These are phyloP conservation scores for Aspergillus eucalypticola DNA, from an alignment of 2,329 filamentous ascomycete species.

Conservation along the genomic window DNA sequence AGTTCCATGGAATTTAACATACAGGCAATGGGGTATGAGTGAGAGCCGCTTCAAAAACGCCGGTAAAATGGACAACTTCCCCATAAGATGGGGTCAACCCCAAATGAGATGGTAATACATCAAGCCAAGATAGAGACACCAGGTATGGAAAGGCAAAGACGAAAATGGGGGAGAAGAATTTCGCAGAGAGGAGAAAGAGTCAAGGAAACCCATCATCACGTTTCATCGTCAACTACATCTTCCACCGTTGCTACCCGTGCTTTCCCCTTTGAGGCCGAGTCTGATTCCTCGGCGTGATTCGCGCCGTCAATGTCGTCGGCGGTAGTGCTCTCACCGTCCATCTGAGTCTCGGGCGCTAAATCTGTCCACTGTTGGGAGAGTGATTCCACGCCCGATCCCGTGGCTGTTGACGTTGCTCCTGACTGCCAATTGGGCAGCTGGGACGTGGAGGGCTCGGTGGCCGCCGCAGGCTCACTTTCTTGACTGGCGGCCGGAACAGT, in stretches of 20 bases:
- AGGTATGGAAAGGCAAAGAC: conserved; percentile 6
- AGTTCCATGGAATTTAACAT: conserved; percentile 1
- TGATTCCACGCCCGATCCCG: conserved; percentile 23
- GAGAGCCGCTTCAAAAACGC: conserved; percentile 12
- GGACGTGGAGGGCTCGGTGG: not conserved
- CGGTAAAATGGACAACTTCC: conserved; percentile 8
- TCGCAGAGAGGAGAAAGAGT: not conserved
- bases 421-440: conserved; percentile 24
- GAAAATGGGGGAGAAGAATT: not conserved
- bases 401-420: conserved; percentile 7
- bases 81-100: not conserved
- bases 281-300: conserved; percentile 15
- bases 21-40: conserved; percentile 22
- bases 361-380: conserved; percentile 35
- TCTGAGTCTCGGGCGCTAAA: conserved; percentile 24
- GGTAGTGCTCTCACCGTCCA: conserved; percentile 8
- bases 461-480: conserved; percentile 2
- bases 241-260: conserved; percentile 37
- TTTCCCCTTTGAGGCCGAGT: conserved; percentile 38
- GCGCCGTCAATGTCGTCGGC: not conserved
- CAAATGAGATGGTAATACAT: conserved; percentile 3
- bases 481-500: conserved; percentile 1
- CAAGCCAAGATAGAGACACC: conserved; percentile 12
- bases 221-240: conserved; percentile 35
- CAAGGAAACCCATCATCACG: conserved; percentile 11